Percentiles rank a stretch among this genome's conserved stretches.
Conservation (phyloP, 768 basidiomycete genomes). For the Rhodosporidiobolus odoratus region DNA sequence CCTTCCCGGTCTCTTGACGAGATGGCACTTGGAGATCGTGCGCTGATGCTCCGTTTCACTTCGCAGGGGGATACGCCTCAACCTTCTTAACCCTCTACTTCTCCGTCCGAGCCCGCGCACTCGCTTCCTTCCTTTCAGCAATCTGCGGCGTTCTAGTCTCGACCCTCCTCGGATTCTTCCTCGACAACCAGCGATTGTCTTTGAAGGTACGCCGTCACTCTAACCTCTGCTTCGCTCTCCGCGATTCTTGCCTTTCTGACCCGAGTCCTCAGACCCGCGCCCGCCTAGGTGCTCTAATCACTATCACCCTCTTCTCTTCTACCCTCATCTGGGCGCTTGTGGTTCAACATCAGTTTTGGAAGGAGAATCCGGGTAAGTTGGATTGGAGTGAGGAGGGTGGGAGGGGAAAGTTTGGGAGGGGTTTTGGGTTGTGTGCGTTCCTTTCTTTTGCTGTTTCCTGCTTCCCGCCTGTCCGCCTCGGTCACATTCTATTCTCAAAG, state of each 20-base stretch:
- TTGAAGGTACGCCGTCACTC: not conserved
- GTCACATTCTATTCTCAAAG: not conserved
- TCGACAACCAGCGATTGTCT: constrained; percentile 4
- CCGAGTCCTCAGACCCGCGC: not conserved
- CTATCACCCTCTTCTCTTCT: not conserved
- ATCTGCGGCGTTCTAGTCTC: constrained; percentile 16
- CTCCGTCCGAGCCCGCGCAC: constrained; percentile 22
- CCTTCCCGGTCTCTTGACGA: too few relatives aligned
- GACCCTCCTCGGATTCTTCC: constrained; percentile 21
- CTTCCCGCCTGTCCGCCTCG: not conserved
- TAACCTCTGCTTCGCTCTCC: too few relatives aligned
- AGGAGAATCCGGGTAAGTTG: constrained; percentile 12
- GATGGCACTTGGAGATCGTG: too few relatives aligned
- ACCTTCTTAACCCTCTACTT: constrained; percentile 13
- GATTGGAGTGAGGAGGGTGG: constrained; percentile 6
- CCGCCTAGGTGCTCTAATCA: not conserved
- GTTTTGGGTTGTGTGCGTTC: not conserved
- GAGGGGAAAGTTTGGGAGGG: not conserved
- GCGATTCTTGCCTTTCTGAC: too few relatives aligned
- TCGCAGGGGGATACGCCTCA: constrained; percentile 17
- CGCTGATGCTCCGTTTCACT: not conserved
- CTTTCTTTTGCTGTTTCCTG: not conserved
- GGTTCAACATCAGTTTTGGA: constrained; percentile 3
- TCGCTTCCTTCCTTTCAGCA: constrained; percentile 13
- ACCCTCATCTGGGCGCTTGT: constrained; percentile 23